Evolutionary conservation across 2,329 filamentous ascomycete species (phyloP).

Genomic region (Neofusicoccum sp.): DNA sequence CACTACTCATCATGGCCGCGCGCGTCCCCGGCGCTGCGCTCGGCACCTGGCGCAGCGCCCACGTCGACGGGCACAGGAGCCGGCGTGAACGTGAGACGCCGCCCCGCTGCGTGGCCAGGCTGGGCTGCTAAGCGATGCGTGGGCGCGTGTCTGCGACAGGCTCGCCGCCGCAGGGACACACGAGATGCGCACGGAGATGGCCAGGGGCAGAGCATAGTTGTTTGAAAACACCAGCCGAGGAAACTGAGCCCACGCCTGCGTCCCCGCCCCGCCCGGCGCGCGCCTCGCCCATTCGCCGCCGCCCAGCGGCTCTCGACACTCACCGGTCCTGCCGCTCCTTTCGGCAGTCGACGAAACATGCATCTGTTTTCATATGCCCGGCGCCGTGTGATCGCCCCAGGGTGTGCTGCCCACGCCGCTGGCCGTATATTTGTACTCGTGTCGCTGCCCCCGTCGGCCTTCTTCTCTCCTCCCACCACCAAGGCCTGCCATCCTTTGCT

Average conservation of each 20-base stretch:
- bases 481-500: constrained; percentile 20
- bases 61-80: constrained; percentile 5
- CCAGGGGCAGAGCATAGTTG: constrained; percentile 17
- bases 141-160: not conserved
- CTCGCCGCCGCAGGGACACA: not conserved
- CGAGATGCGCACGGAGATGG: constrained; percentile 19
- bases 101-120: not conserved
- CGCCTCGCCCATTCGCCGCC: not conserved
- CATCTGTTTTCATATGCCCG: not conserved
- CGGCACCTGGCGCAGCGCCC: constrained; percentile 4
- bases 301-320: not conserved
- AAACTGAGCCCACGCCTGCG: not conserved
- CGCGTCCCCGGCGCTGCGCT: constrained; percentile 1
- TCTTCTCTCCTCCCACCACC: constrained; percentile 10
- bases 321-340: not conserved
- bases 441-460: not conserved
- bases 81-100: constrained; percentile 19
- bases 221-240: constrained; percentile 20
- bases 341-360: constrained; percentile 7
- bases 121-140: not conserved
- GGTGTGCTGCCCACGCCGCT: not conserved
- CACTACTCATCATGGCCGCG: not conserved
- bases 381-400: not conserved
- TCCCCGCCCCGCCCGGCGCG: not conserved
- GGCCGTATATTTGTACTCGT: constrained; percentile 10